phyloP scores from a whole-genome alignment of 139 green algal species.

The Asterochloris sp. region DNA sequence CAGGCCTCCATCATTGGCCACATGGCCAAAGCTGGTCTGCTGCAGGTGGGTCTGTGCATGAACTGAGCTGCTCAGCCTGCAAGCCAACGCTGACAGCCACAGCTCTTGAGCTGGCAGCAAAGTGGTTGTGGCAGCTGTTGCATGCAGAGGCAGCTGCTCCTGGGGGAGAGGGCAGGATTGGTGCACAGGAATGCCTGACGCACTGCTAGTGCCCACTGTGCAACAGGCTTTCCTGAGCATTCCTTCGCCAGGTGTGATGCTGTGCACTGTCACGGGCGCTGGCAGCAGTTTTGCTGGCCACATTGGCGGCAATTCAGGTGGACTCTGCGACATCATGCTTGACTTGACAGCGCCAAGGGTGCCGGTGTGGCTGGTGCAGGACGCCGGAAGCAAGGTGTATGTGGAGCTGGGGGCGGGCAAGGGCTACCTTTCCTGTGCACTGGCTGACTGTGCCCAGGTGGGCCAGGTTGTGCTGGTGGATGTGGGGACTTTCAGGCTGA shows the following conservation, averaged over 20 bases:
- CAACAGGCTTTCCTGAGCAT: too few relatives aligned
- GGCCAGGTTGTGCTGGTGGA: conserved; percentile 39
- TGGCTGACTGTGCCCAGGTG: conserved; percentile 19
- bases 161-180: too few relatives aligned
- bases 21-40: conserved; percentile 23
- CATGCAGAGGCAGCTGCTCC: too few relatives aligned
- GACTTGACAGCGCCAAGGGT: neutral
- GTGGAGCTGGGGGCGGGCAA: conserved; percentile 73
- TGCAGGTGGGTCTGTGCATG: conserved; percentile 18
- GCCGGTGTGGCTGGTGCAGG: conserved; percentile 6
- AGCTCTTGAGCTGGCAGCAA: too few relatives aligned
- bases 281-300: too few relatives aligned
- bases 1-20: conserved; percentile 59
- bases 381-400: conserved; percentile 14
- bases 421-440: conserved; percentile 60
- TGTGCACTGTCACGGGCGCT: too few relatives aligned
- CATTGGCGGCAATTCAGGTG: neutral
- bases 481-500: conserved; percentile 30
- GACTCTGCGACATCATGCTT: neutral
- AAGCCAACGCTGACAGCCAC: neutral
- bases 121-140: too few relatives aligned
- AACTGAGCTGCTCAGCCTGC: neutral
- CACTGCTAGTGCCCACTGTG: too few relatives aligned
- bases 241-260: too few relatives aligned
- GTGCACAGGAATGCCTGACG: too few relatives aligned